phyloP scores from a whole-genome alignment of 2,329 filamentous ascomycete genomes.

The Xylaria digitata region DNA sequence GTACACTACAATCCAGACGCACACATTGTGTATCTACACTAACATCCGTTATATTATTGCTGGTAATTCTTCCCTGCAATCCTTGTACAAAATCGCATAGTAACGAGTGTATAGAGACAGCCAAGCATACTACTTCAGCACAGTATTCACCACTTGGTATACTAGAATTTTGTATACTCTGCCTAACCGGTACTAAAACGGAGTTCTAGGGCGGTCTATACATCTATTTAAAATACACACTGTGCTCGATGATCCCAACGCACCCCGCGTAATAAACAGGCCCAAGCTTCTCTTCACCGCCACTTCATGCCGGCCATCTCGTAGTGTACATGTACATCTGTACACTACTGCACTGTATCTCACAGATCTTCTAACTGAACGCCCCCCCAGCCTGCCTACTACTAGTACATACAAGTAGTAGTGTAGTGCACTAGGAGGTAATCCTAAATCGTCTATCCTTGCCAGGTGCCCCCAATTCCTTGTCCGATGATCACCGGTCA shows the following conservation, averaged over 20 bases:
- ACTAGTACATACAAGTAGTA: slow-evolving; percentile 23
- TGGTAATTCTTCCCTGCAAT: no score
- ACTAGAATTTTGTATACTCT: slow-evolving; percentile 1
- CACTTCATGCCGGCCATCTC: slow-evolving; percentile 42
- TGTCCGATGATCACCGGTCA: slow-evolving; percentile 50
- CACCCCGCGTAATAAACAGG: slow-evolving; percentile 44
- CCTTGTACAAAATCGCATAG: no score
- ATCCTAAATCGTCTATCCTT: slow-evolving; percentile 46
- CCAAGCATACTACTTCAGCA: not conserved
- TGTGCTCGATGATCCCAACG: slow-evolving; percentile 32
- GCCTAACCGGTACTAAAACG: slow-evolving; percentile 35
- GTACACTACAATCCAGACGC: not conserved
- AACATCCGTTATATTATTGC: no score
- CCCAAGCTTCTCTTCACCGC: slow-evolving; percentile 48
- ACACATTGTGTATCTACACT: not conserved
- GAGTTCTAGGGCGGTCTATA: slow-evolving; percentile 22
- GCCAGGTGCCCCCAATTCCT: slow-evolving; percentile 44
- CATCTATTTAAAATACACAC: slow-evolving; percentile 7
- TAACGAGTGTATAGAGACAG: no score
- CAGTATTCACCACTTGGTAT: no score
- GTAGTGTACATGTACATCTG: slow-evolving; percentile 24
- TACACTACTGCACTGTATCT: slow-evolving; percentile 21
- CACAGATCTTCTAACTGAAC: slow-evolving; percentile 43
- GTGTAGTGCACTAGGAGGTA: slow-evolving; percentile 11
- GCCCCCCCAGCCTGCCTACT: slow-evolving; percentile 37